phyloP scores from a whole-genome alignment of 176 grass and related monocot genomes.

The Cenchrus fungigraminus region DNA sequence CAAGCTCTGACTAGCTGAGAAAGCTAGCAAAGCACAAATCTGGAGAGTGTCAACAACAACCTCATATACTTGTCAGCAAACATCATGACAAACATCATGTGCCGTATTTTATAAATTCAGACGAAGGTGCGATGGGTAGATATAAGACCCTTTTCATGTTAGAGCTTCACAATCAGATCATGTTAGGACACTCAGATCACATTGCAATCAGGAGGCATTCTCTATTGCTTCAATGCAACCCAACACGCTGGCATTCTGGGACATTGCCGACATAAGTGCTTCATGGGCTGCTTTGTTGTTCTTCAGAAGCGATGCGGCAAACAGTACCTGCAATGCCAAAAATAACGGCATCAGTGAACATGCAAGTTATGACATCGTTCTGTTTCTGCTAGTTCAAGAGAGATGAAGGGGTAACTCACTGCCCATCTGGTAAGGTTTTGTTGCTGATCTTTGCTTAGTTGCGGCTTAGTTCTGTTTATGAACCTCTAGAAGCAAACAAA shows the following conservation, averaged over 20 bases:
- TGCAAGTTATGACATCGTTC: not conserved
- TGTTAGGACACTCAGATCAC: not conserved
- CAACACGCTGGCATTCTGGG: conserved; percentile 70
- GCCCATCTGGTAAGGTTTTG: conserved; percentile 99
- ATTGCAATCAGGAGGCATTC: conserved; percentile 56
- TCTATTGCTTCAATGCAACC: conserved; percentile 94
- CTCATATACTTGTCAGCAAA: no score
- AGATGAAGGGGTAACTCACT: conserved; percentile 47
- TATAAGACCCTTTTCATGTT: not conserved
- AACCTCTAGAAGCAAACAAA: conserved; percentile 63
- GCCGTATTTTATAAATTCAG: no score
- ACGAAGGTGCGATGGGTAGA: not conserved
- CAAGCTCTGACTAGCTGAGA: no score
- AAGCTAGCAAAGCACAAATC: no score
- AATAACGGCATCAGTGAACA: not conserved
- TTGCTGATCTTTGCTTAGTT: conserved; percentile 80
- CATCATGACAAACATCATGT: no score
- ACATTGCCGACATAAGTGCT: conserved; percentile 80
- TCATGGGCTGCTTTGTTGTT: conserved; percentile 80
- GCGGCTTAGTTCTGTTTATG: conserved; percentile 81
- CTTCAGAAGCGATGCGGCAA: conserved; percentile 84
- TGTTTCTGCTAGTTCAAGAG: not conserved
- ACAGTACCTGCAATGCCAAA: conserved; percentile 62
- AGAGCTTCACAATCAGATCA: not conserved
- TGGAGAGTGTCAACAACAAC: no score